Evolutionary conservation across 257 asterid species (phyloP).

Genomic region (Solanum sparsipilum): DNA sequence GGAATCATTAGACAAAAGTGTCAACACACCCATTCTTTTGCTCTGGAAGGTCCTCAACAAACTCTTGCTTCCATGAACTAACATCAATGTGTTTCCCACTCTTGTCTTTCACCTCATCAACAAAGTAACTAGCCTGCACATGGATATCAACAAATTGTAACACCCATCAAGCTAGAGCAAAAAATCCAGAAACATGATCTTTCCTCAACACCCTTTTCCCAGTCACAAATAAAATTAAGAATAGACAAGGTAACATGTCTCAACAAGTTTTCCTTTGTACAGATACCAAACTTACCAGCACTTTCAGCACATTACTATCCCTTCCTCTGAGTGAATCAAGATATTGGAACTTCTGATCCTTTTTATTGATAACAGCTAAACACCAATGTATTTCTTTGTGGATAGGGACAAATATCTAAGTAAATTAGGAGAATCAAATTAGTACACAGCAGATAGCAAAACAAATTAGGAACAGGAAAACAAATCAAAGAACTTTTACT

Average conservation of each 20-base stretch:
- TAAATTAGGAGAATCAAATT: not conserved
- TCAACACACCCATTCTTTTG: conserved; percentile 62
- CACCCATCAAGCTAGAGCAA: not conserved
- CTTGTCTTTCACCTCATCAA: conserved; percentile 92
- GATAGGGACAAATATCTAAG: conserved; percentile 88
- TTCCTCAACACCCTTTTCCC: not conserved
- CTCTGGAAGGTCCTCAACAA: conserved; percentile 61
- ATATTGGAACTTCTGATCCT: conserved; percentile 77
- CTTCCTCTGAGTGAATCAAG: conserved; percentile 77
- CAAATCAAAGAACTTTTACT: conserved; percentile 21
- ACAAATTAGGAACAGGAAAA: not conserved
- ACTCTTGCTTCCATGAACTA: conserved; percentile 64
- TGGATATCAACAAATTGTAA: not conserved
- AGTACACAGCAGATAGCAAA: not conserved
- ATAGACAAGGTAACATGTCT: not conserved
- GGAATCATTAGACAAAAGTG: not conserved
- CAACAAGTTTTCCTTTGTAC: not conserved
- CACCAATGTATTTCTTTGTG: conserved; percentile 93
- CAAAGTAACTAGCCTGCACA: conserved; percentile 63
- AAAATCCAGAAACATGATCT: not conserved
- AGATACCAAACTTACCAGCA: conserved; percentile 43
- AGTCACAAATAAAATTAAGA: not conserved
- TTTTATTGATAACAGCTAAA: conserved; percentile 76
- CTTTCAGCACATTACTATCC: conserved; percentile 43
- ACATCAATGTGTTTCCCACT: conserved; percentile 52